Base-by-base conservation (phyloP, 331 rosid genomes). In the Saraca asoca region DNA sequence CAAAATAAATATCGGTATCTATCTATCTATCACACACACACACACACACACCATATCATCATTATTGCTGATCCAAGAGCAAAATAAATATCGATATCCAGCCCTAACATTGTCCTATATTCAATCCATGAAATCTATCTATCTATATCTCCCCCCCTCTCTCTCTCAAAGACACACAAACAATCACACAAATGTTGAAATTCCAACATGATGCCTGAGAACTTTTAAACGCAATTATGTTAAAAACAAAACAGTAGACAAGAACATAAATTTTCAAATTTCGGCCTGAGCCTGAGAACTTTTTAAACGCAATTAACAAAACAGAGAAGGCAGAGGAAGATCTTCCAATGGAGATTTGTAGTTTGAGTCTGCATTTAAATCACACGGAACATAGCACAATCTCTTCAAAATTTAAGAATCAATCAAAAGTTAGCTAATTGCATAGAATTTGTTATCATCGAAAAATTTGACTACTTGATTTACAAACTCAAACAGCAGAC, bases 211-310 rank as follows among this genome's bases (percentile, higher is more conserved):
- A 24, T 24, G 31, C 31, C 31, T 24, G 3, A 24, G 31, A 24
- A 24, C 31, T 24, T 24, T 24, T 24, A 24, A 24, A 1, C 2
- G 31, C 31, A 24, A 24, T 24, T 24, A 24, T 24, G 31, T 24
- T 24, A 24, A 24, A 24, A 24, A 24, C 31, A 24, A 24, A 24
- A 24, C 3, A 39, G 42, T 5, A 39, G 2, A 39, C 51, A 37
- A 12, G 46, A 45, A 69, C 60, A 51, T 7, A 39, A 57, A 8
- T 12, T 9, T 4, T 62, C 43, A 66, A 66, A 51, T 37, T 37
- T 34, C 35, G 29, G 6, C 56, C 5, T 14, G 62, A 68, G 33
- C 6, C 73, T 29, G 12, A 31, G 41, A 34, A 15, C 42, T 3
- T 39, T 39, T 39, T 2, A 6, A 10, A 39, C 2, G 8, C 8